These are phyloP conservation scores for Escallonia herrerae DNA, from an alignment of 129 eudicot genomes.

Conservation along the genomic window DNA sequence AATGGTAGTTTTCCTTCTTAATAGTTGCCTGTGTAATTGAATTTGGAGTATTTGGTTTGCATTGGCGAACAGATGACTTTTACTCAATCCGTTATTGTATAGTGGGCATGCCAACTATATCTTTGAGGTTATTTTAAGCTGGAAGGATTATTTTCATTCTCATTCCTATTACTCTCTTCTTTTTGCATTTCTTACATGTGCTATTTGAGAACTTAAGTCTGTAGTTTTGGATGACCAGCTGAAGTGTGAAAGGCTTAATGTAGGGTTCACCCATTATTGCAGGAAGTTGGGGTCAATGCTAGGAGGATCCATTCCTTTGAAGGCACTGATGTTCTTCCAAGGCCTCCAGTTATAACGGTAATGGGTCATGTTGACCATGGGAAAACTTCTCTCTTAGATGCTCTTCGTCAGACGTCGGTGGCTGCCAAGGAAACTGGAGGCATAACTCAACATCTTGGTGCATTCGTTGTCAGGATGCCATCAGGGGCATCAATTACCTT, in stretches of 20 bases:
- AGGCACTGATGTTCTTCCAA: constrained; percentile 55
- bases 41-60: background rate
- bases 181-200: background rate
- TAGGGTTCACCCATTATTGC: constrained; percentile 9
- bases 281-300: constrained; percentile 81
- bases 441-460: constrained; percentile 89
- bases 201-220: background rate
- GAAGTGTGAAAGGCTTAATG: background rate
- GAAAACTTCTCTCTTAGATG: constrained; percentile 86
- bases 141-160: background rate
- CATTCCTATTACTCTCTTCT: background rate
- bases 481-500: constrained; percentile 78
- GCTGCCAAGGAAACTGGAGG: constrained; percentile 95
- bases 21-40: background rate
- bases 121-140: background rate
- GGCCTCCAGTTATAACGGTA: constrained; percentile 90
- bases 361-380: constrained; percentile 99
- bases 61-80: background rate
- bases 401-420: constrained; percentile 80
- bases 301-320: constrained; percentile 51
- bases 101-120: background rate
- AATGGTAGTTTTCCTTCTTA: constrained; percentile 45
- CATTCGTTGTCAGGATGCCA: constrained; percentile 73
- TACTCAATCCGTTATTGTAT: background rate
- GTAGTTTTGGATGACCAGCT: background rate